phyloP scores from a whole-genome alignment of 1,284 basidiomycete genomes.

The Fomitopsis palustris region DNA sequence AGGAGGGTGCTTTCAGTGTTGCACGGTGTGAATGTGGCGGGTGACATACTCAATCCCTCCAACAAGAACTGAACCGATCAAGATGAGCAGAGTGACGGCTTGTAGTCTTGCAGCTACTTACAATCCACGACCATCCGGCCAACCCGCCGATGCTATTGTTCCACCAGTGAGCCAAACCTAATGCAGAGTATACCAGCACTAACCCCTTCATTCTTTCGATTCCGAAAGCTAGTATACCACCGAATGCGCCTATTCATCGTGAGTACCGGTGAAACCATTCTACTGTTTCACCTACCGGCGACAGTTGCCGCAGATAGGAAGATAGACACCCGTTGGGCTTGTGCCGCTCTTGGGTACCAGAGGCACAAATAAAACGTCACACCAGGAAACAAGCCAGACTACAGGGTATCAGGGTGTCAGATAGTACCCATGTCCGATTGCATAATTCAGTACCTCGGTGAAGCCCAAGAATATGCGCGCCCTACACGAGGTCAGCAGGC shows the following conservation, averaged over 20 bases:
- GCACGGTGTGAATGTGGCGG: too few species aligned
- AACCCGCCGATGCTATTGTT: conserved; percentile 3
- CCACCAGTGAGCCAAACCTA: not conserved
- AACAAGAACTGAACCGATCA: conserved; percentile 6
- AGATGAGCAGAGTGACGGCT: not conserved
- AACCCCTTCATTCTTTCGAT: conserved; percentile 7
- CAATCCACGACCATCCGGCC: conserved; percentile 12
- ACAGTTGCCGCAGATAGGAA: conserved; percentile 56
- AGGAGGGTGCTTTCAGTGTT: too few species aligned
- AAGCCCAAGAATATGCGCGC: not conserved
- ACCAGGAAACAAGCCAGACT: conserved; percentile 48
- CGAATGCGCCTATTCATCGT: conserved; percentile 1
- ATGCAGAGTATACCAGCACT: not conserved
- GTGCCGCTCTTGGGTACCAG: conserved; percentile 13
- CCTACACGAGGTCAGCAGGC: not conserved
- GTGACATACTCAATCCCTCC: conserved; percentile 28
- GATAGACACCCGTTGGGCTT: conserved; percentile 25
- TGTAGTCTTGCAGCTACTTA: not conserved
- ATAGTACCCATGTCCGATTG: not conserved
- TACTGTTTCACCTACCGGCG: conserved; percentile 28
- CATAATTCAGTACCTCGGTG: not conserved
- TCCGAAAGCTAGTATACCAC: conserved; percentile 8
- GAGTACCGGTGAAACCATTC: not conserved
- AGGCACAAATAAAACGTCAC: conserved; percentile 48
- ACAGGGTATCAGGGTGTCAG: not conserved